Percentiles rank a stretch among this genome's conserved stretches.
Evolutionary conservation across 2,329 filamentous ascomycete genomes (phyloP).

Genomic region (Emericellopsis atlantica): DNA sequence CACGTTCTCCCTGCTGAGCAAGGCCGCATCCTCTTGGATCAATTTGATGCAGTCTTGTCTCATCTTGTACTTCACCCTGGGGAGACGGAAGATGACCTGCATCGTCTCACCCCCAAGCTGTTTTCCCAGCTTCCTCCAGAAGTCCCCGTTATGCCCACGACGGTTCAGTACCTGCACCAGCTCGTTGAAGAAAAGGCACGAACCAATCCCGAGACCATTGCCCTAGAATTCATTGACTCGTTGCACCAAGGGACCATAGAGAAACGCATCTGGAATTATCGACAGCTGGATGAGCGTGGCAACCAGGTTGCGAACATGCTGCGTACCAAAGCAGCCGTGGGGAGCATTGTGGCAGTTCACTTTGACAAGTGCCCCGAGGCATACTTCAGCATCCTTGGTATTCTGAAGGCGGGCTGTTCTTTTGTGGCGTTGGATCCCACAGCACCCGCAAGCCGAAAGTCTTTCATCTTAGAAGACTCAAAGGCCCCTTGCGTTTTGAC

Average conservation of each 20-base stretch:
- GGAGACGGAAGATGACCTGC: slow-evolving; percentile 23
- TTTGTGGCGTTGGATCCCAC: slow-evolving; percentile 71
- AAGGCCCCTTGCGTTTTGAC: slow-evolving; percentile 50
- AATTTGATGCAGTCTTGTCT: slow-evolving; percentile 57
- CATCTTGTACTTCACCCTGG: slow-evolving; percentile 41
- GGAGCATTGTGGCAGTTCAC: slow-evolving; percentile 59
- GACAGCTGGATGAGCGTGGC: slow-evolving; percentile 55
- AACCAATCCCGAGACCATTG: slow-evolving; percentile 43
- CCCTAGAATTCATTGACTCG: slow-evolving; percentile 61
- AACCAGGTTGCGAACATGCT: slow-evolving; percentile 63
- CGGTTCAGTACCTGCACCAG: slow-evolving; percentile 56
- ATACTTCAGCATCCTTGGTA: slow-evolving; percentile 69
- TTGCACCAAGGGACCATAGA: slow-evolving; percentile 22
- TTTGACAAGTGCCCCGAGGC: slow-evolving; percentile 81
- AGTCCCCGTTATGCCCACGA: slow-evolving; percentile 40
- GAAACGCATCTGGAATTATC: slow-evolving; percentile 55
- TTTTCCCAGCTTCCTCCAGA: slow-evolving; percentile 57
- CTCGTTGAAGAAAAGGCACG: slow-evolving; percentile 58
- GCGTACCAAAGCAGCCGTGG: slow-evolving; percentile 30
- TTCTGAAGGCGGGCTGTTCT: slow-evolving; percentile 69
- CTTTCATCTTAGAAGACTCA: slow-evolving; percentile 69
- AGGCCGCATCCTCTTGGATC: slow-evolving; percentile 50
- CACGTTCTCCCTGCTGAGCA: slow-evolving; percentile 57
- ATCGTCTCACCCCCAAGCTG: slow-evolving; percentile 19
- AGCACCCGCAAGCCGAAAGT: slow-evolving; percentile 59